Percentiles rank a stretch among this genome's conserved stretches.
Conservation (phyloP, 805 yeast species). For the Wickerhamomyces queroliae region DNA sequence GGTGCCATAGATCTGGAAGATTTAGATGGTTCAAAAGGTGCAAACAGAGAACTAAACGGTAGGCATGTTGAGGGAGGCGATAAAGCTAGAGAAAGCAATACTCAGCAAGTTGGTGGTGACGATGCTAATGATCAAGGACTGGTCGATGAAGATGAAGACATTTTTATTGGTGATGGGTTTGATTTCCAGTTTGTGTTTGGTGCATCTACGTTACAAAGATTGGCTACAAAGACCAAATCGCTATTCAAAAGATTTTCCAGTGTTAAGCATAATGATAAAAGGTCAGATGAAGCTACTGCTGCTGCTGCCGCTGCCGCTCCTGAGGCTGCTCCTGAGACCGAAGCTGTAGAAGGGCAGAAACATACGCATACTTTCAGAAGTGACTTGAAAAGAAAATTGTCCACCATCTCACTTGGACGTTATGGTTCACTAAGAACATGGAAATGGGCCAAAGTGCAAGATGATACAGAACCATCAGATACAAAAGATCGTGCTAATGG, state of each 20-base stretch:
- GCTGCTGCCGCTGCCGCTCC: not conserved
- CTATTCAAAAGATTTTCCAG: slow-evolving; percentile 6
- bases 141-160: not conserved
- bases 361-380: not conserved
- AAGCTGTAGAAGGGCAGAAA: not conserved
- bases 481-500: not conserved
- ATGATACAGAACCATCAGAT: not conserved
- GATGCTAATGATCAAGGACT: not conserved
- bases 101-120: too few species aligned
- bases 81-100: too few species aligned
- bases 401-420: not conserved
- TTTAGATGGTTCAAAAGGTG: not conserved
- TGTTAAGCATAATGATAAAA: not conserved
- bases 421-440: not conserved
- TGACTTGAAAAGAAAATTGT: slow-evolving; percentile 1
- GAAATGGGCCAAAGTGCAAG: not conserved
- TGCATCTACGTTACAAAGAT: slow-evolving; percentile 5
- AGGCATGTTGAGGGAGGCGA: too few species aligned
- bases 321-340: not conserved
- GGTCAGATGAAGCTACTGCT: not conserved
- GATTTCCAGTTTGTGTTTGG: not conserved
- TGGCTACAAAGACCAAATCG: slow-evolving; percentile 8
- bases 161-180: not conserved
- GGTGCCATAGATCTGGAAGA: not conserved
- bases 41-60: too few species aligned